Evolutionary conservation across 2,329 filamentous ascomycete genomes (phyloP).

Genomic region (Emergomyces pasteurianus): DNA sequence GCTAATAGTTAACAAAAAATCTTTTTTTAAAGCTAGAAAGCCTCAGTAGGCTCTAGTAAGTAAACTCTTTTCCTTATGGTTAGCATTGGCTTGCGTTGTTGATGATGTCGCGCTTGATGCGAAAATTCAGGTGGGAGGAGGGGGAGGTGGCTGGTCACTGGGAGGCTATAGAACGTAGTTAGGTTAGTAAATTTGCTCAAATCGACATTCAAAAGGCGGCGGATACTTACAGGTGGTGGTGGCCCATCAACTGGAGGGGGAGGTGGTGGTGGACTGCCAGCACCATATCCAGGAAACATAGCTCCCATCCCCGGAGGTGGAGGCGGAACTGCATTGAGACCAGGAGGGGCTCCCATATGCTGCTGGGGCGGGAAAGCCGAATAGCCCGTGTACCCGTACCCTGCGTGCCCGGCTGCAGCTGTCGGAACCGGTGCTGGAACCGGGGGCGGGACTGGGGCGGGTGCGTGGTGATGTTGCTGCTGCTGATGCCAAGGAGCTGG

Average conservation of each 20-base stretch:
- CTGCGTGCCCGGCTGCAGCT: conserved; percentile 29
- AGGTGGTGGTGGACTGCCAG: conserved; percentile 25
- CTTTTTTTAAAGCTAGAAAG: neutral
- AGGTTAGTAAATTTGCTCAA: conserved; percentile 9
- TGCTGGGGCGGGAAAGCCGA: conserved; percentile 34
- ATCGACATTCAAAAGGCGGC: neutral
- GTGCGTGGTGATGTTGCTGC: conserved; percentile 26
- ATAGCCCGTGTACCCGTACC: conserved; percentile 48
- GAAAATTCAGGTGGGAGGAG: conserved; percentile 38
- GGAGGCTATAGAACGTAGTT: conserved; percentile 27
- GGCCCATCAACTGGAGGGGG: conserved; percentile 32
- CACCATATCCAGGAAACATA: conserved; percentile 25
- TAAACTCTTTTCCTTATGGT: neutral
- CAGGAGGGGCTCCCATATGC: conserved; percentile 43
- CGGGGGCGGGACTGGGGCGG: conserved; percentile 28
- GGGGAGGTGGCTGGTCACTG: conserved; percentile 48
- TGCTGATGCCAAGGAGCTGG: conserved; percentile 50
- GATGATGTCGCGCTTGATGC: neutral
- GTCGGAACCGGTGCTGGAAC: conserved; percentile 5
- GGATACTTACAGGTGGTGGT: conserved; percentile 28
- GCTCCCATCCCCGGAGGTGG: conserved; percentile 38
- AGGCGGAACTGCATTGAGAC: conserved; percentile 47
- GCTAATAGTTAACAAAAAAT: neutral
- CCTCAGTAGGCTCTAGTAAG: neutral
- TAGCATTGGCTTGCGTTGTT: neutral